Conservation (phyloP, 73 alveolate genomes). For the Breviolum minutum region DNA sequence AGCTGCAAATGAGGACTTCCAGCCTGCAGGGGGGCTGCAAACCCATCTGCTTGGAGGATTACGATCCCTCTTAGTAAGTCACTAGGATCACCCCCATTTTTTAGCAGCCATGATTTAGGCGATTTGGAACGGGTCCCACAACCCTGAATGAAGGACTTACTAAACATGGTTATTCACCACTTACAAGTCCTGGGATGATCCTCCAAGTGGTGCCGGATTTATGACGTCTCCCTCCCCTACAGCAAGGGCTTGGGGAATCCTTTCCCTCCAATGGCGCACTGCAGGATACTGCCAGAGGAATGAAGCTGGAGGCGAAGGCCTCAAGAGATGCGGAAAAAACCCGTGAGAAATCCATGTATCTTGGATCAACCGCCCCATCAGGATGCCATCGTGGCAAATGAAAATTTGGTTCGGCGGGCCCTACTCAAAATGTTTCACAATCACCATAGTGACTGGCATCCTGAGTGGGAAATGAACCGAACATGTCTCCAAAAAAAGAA, state of each 20-base stretch:
- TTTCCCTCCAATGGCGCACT: background rate
- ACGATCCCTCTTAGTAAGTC: background rate
- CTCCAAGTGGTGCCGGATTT: background rate
- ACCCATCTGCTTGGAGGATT: background rate
- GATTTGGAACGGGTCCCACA: background rate
- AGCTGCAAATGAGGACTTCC: conserved; percentile 73
- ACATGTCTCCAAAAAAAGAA: too few relatives aligned
- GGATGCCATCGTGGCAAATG: background rate
- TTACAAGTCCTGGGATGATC: background rate
- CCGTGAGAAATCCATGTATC: too few relatives aligned
- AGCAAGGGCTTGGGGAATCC: too few relatives aligned
- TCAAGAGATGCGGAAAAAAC: background rate
- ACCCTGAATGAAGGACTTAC: background rate
- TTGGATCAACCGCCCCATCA: too few relatives aligned
- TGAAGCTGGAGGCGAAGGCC: conserved; percentile 60
- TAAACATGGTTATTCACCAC: too few relatives aligned
- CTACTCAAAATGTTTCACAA: too few relatives aligned
- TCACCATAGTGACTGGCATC: too few relatives aligned
- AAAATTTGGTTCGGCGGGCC: too few relatives aligned
- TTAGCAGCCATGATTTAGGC: too few relatives aligned
- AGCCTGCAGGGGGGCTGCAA: background rate
- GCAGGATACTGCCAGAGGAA: conserved; percentile 63
- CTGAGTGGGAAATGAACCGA: too few relatives aligned
- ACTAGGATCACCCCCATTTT: background rate
- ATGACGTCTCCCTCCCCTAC: too few relatives aligned